Conservation (phyloP, 1,284 basidiomycete genomes). For the Cyathus olla region DNA sequence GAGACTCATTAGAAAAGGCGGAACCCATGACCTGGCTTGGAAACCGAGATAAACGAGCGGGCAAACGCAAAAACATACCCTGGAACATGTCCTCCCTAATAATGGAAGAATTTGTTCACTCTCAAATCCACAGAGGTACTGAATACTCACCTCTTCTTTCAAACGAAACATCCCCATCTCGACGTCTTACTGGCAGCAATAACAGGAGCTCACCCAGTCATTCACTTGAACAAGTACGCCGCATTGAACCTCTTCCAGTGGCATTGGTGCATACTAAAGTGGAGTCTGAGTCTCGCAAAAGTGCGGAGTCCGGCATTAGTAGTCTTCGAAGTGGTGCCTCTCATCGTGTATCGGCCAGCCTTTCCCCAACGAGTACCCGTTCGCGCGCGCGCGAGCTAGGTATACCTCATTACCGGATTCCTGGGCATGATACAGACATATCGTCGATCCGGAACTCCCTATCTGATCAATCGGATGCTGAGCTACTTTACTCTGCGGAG, state of each 20-base stretch:
- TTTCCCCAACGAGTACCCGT: constrained; percentile 13
- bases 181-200: no score
- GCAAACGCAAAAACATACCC: constrained; percentile 47
- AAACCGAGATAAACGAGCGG: constrained; percentile 62
- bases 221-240: no score
- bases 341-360: constrained; percentile 29
- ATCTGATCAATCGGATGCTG: background rate
- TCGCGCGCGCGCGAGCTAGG: background rate
- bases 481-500: no score
- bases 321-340: constrained; percentile 51
- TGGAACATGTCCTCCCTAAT: constrained; percentile 78
- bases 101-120: constrained; percentile 67
- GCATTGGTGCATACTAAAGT: no score
- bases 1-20: constrained; percentile 61
- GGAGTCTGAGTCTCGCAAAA: constrained; percentile 55
- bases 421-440: background rate
- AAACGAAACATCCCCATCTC: no score
- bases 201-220: no score
- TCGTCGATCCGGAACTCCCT: background rate
- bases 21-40: constrained; percentile 81
- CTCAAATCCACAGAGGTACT: constrained; percentile 11
- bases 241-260: no score
- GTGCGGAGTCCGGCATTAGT: constrained; percentile 55
- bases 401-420: background rate
- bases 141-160: no score